A percentile compares a stretch with the other conserved stretches of the same genome.
Conservation (phyloP, 2,329 filamentous ascomycete species). For the Colletotrichum chlorophyti region DNA sequence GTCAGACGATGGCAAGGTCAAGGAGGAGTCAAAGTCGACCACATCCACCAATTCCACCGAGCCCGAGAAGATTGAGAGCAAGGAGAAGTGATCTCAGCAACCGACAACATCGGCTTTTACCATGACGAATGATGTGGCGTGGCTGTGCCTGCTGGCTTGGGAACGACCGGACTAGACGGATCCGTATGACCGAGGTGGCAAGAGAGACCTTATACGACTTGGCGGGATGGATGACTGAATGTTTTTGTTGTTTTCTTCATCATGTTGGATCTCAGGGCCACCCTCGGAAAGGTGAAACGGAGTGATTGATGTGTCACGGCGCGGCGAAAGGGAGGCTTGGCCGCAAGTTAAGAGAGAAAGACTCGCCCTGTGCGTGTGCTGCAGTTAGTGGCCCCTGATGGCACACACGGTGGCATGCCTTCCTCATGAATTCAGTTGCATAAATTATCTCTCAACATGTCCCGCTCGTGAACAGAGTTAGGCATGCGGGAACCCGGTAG, state of each 20-base stretch:
- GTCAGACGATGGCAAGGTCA: conserved; percentile 25
- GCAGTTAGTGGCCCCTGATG: conserved; percentile 1
- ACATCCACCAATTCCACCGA: conserved; percentile 18
- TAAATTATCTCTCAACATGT: neutral
- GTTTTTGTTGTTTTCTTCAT: conserved; percentile 31
- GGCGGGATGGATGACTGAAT: conserved; percentile 30
- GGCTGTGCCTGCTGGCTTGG: conserved; percentile 20
- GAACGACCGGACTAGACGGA: conserved; percentile 17
- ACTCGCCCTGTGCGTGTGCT: conserved; percentile 6
- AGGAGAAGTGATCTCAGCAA: conserved; percentile 22
- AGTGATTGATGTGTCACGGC: neutral
- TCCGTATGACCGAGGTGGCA: conserved; percentile 19
- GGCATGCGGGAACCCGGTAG: too few relatives aligned
- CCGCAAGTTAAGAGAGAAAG: conserved; percentile 8
- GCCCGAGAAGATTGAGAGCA: conserved; percentile 13
- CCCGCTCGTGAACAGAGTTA: too few relatives aligned
- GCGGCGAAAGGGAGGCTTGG: conserved; percentile 1
- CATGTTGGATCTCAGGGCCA: conserved; percentile 27
- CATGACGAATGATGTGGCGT: conserved; percentile 10
- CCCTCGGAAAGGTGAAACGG: conserved; percentile 6
- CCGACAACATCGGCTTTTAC: neutral
- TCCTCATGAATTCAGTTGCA: conserved; percentile 24
- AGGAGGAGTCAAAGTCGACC: conserved; percentile 26
- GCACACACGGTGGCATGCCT: conserved; percentile 9
- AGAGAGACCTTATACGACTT: conserved; percentile 25